phyloP scores from a whole-genome alignment of 306 rosid species.

The Dalbergia cultrata region DNA sequence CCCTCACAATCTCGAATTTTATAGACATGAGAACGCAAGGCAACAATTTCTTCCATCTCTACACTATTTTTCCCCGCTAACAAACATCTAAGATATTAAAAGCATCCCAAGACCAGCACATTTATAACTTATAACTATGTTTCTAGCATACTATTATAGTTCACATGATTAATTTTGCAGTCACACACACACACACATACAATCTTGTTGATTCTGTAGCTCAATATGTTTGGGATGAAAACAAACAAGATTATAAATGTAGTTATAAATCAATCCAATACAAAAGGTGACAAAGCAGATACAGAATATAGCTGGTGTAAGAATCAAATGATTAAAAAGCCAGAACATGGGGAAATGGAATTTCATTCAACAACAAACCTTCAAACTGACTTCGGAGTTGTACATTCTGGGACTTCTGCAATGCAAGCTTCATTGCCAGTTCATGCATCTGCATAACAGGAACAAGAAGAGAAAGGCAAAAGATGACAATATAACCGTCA shows the following conservation, averaged over 20 bases:
- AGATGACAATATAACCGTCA: slow-evolving; percentile 16
- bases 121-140: not conserved
- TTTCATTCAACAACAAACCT: slow-evolving; percentile 62
- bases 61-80: not conserved
- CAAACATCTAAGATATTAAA: slow-evolving; percentile 22
- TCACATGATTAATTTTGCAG: slow-evolving; percentile 30
- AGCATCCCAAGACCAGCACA: slow-evolving; percentile 19
- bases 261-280: slow-evolving; percentile 10
- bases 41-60: slow-evolving; percentile 28
- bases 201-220: not conserved
- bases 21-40: not conserved
- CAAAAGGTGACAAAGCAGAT: slow-evolving; percentile 35
- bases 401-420: slow-evolving; percentile 86
- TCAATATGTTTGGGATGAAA: slow-evolving; percentile 25
- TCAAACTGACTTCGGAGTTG: slow-evolving; percentile 84
- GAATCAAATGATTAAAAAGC: slow-evolving; percentile 16
- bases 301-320: not conserved
- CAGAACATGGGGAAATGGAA: slow-evolving; percentile 33
- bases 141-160: slow-evolving; percentile 12
- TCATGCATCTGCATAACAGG: slow-evolving; percentile 78
- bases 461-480: not conserved
- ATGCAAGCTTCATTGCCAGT: slow-evolving; percentile 76
- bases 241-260: slow-evolving; percentile 34
- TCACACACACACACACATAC: not conserved
- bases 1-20: slow-evolving; percentile 11